phyloP scores from a whole-genome alignment of 192 early-diverging fungal genomes.

The Gaertneriomyces semiglobifer region DNA sequence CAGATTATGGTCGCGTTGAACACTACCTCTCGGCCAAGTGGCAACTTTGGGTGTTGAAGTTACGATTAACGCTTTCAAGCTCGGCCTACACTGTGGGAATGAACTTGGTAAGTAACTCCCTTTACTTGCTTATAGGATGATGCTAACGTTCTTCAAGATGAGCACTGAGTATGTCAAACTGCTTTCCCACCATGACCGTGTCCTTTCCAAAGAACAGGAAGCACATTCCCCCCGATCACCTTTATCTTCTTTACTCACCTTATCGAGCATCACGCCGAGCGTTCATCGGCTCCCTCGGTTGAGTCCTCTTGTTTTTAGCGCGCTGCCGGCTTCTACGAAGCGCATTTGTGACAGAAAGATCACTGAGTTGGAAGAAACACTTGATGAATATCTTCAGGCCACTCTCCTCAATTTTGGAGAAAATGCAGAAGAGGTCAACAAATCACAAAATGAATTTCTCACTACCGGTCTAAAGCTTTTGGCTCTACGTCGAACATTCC shows the following conservation, averaged over 20 bases:
- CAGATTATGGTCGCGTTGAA: constrained; percentile 41
- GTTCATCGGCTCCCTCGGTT: constrained; percentile 22
- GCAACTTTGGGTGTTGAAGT: constrained; percentile 50
- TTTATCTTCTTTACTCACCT: no score
- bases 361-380: constrained; percentile 44
- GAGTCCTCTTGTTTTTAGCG: constrained; percentile 32
- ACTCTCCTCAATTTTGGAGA: constrained; percentile 47
- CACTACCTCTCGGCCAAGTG: constrained; percentile 39
- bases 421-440: constrained; percentile 47
- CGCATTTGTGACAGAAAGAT: constrained; percentile 42
- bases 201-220: not conserved
- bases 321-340: constrained; percentile 38
- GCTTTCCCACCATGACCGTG: constrained; percentile 23
- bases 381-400: constrained; percentile 46
- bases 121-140: not conserved
- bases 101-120: constrained; percentile 27
- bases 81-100: constrained; percentile 34
- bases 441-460: constrained; percentile 45
- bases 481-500: constrained; percentile 38
- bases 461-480: constrained; percentile 37
- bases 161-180: constrained; percentile 6
- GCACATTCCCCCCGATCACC: no score
- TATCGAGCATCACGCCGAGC: no score
- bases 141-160: constrained; percentile 7
- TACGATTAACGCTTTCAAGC: constrained; percentile 35